Evolutionary conservation across 306 rosid species (phyloP).

Genomic region (Cotoneaster glaucophyllus): DNA sequence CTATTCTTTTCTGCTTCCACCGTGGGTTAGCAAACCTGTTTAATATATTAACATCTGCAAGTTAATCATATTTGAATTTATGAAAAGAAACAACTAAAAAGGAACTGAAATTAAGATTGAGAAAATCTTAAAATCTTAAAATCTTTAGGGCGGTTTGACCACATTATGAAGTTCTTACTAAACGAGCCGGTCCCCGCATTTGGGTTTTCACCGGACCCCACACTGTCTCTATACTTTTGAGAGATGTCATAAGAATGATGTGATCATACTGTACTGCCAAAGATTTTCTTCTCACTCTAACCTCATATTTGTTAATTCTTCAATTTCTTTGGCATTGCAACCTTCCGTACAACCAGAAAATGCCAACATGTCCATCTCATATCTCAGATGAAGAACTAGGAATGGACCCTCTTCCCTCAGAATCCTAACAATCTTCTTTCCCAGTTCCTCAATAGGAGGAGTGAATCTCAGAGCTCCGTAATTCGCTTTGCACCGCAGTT

Average conservation of each 20-base stretch:
- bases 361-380: constrained; percentile 93
- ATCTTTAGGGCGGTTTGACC: no score
- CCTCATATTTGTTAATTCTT: constrained; percentile 86
- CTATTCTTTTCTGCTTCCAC: constrained; percentile 80
- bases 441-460: constrained; percentile 64
- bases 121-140: no score
- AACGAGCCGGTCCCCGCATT: no score
- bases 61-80: no score
- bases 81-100: neutral
- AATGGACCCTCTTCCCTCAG: constrained; percentile 68
- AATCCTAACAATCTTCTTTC: constrained; percentile 63
- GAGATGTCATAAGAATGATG: no score
- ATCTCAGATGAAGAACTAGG: constrained; percentile 84
- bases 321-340: constrained; percentile 62
- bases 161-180: no score
- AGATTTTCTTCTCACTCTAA: constrained; percentile 6
- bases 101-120: neutral
- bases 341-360: constrained; percentile 92
- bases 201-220: no score
- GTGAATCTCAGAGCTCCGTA: constrained; percentile 70
- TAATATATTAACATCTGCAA: neutral
- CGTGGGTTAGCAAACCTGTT: constrained; percentile 72
- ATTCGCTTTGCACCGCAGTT: constrained; percentile 77
- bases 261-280: no score
- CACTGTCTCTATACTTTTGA: no score